Conservation (phyloP, 176 grass and related monocot species). For the Phoenix dactylifera region DNA sequence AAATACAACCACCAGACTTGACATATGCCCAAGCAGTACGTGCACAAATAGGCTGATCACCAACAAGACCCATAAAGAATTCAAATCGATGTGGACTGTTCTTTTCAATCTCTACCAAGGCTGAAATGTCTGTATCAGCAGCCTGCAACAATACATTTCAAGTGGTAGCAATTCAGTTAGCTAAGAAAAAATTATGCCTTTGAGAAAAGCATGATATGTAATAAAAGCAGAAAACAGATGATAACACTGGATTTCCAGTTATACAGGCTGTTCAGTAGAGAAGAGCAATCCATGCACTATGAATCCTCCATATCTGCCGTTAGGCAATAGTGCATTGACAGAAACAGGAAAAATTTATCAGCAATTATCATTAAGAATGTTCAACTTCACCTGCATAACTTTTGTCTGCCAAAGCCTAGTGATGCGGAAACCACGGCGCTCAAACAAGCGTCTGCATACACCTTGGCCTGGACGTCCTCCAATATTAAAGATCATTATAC, state of each 20-base stretch:
- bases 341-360: no score
- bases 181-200: no score
- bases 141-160: conserved; percentile 45
- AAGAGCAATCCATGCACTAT: no score
- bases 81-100: conserved; percentile 91
- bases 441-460: conserved; percentile 81
- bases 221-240: no score
- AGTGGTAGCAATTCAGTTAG: background rate
- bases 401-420: conserved; percentile 99
- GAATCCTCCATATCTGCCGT: no score
- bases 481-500: conserved; percentile 96
- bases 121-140: conserved; percentile 94
- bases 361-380: background rate
- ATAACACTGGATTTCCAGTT: no score
- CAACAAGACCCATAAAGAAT: conserved; percentile 97
- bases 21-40: conserved; percentile 94
- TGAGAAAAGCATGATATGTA: no score
- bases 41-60: conserved; percentile 92
- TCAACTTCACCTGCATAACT: conserved; percentile 69
- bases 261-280: no score
- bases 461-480: conserved; percentile 96
- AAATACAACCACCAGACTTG: conserved; percentile 91
- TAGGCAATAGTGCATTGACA: no score
- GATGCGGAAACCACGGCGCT: conserved; percentile 74
- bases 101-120: conserved; percentile 98